phyloP scores from a whole-genome alignment of 2,329 filamentous ascomycete genomes.

The Arthroderma uncinatum region DNA sequence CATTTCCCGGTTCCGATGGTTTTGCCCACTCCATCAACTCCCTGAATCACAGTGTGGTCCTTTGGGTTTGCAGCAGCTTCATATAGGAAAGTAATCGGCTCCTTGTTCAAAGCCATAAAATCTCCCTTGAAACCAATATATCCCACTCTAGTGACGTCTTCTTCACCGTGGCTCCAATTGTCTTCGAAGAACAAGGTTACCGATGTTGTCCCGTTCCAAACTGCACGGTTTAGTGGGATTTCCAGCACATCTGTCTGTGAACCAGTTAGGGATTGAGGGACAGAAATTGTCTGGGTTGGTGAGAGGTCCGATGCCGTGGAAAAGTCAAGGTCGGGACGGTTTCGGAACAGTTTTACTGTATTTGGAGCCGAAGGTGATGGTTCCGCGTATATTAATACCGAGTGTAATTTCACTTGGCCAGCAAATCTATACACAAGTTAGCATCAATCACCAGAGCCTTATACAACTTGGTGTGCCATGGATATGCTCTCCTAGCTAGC shows the following conservation, averaged over 20 bases:
- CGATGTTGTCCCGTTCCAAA: conserved; percentile 75
- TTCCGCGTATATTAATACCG: conserved; percentile 73
- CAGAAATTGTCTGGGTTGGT: conserved; percentile 64
- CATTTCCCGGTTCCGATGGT: conserved; percentile 27
- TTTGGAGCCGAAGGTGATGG: conserved; percentile 58
- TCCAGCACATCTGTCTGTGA: conserved; percentile 61
- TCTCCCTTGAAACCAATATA: conserved; percentile 93
- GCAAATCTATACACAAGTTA: conserved; percentile 55
- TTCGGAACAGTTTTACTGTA: conserved; percentile 78
- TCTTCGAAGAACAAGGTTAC: conserved; percentile 82
- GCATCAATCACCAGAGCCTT: background rate
- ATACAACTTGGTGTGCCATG: background rate
- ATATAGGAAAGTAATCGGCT: conserved; percentile 78
- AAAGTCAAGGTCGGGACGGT: conserved; percentile 82
- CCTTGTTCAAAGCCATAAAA: conserved; percentile 75
- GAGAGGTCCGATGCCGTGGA: conserved; percentile 55
- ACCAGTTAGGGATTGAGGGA: conserved; percentile 55
- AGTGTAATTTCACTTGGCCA: conserved; percentile 84
- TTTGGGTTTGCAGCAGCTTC: conserved; percentile 85
- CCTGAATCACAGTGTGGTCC: conserved; percentile 55
- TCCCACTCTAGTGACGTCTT: conserved; percentile 64
- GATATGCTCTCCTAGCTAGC: background rate
- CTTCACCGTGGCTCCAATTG: conserved; percentile 72
- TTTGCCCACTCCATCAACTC: conserved; percentile 31
- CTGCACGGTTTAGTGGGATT: conserved; percentile 71